A percentile compares a stretch with the other conserved stretches of the same genome.
Evolutionary conservation across 2,329 filamentous ascomycete species (phyloP).

Genomic region (Lachnellula hyalina): DNA sequence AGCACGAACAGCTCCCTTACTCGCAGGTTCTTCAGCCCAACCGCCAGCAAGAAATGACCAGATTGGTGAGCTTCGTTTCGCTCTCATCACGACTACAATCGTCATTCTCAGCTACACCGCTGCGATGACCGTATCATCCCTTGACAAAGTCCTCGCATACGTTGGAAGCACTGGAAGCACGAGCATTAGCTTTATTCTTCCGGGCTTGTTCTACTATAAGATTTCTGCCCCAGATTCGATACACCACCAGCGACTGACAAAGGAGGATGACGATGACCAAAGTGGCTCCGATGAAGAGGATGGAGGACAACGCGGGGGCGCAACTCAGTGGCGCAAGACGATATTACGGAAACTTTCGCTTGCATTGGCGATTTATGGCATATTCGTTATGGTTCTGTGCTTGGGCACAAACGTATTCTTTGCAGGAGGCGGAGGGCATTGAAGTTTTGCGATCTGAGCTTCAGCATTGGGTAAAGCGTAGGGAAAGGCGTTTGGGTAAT

Average conservation of each 20-base stretch:
- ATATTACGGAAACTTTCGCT: conserved; percentile 68
- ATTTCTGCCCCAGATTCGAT: conserved; percentile 86
- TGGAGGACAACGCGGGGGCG: conserved; percentile 25
- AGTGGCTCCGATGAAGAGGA: conserved; percentile 50
- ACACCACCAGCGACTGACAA: conserved; percentile 79
- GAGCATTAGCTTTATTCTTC: conserved; percentile 93
- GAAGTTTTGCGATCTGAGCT: conserved; percentile 14
- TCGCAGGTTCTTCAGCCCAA: conserved; percentile 39
- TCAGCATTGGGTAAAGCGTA: not conserved
- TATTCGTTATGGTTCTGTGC: conserved; percentile 85
- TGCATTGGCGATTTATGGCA: conserved; percentile 73
- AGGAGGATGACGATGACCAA: conserved; percentile 82
- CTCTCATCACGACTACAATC: conserved; percentile 79
- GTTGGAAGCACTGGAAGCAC: conserved; percentile 93
- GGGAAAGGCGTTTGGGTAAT: not conserved
- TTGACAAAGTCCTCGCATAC: conserved; percentile 89
- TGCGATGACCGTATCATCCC: conserved; percentile 82
- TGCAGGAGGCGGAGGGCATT: conserved; percentile 52
- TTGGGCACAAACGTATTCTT: conserved; percentile 82
- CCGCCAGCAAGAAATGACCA: conserved; percentile 47
- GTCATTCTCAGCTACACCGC: conserved; percentile 80
- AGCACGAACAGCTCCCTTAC: conserved; percentile 36
- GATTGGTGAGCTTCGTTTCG: conserved; percentile 86
- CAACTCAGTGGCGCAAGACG: conserved; percentile 42
- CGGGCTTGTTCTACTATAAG: conserved; percentile 97